Evolutionary conservation across 2,329 filamentous ascomycete species (phyloP).

Genomic region (Pseudogymnoascus sp.): DNA sequence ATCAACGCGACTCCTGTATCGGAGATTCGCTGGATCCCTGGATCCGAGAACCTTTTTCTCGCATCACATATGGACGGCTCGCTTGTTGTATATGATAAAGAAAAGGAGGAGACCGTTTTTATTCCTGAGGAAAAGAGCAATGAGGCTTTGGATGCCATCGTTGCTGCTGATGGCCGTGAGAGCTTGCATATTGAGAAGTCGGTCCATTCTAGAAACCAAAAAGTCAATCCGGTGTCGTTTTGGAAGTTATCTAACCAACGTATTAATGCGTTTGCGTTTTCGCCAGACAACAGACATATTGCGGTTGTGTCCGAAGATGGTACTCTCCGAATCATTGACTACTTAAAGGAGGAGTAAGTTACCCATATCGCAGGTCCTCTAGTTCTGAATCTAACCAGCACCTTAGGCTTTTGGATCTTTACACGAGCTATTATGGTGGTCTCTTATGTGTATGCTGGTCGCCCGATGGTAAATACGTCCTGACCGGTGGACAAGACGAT

Average conservation of each 20-base stretch:
- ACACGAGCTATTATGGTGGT: conserved; percentile 87
- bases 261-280: conserved; percentile 88
- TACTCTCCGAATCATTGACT: conserved; percentile 82
- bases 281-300: conserved; percentile 77
- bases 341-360: conserved; percentile 75
- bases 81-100: conserved; percentile 92
- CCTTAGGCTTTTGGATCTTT: conserved; percentile 72
- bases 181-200: conserved; percentile 77
- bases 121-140: conserved; percentile 49
- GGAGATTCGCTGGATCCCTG: conserved; percentile 87
- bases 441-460: conserved; percentile 95
- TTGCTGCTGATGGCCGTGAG: conserved; percentile 28
- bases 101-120: conserved; percentile 83
- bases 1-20: conserved; percentile 83
- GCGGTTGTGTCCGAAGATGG: conserved; percentile 91
- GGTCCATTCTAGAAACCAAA: conserved; percentile 88
- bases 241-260: conserved; percentile 91
- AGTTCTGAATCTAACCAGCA: conserved; percentile 13
- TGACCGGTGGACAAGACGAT: conserved; percentile 94
- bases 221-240: conserved; percentile 80
- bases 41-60: conserved; percentile 87
- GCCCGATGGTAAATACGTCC: conserved; percentile 88
- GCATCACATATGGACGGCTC: conserved; percentile 88
- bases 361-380: background rate
- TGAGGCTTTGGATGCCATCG: conserved; percentile 17